A percentile compares a stretch with the other conserved stretches of the same genome.
These are phyloP conservation scores for Podaxis carcinomalis DNA, from an alignment of 768 basidiomycete genomes.

Conservation along the genomic window DNA sequence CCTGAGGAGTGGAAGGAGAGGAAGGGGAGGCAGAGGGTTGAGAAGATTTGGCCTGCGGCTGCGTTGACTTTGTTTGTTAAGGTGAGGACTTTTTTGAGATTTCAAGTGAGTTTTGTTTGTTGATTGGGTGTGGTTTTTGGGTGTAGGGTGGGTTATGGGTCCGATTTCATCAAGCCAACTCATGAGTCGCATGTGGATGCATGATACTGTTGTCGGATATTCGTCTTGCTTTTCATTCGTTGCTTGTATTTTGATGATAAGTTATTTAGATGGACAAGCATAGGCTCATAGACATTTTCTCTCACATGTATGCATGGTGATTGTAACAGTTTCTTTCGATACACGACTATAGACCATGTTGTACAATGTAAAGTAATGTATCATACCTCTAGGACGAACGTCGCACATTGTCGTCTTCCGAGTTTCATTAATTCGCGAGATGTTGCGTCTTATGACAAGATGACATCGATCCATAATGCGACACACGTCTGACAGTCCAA, in stretches of 20 bases:
- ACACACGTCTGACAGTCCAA: too few relatives aligned
- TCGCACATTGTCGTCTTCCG: not conserved
- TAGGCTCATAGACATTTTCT: not conserved
- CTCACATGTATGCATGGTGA: not conserved
- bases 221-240: not conserved
- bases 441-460: too few relatives aligned
- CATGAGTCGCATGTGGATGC: not conserved
- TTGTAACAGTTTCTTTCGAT: not conserved
- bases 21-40: constrained; percentile 46
- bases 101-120: not conserved
- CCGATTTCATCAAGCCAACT: constrained; percentile 32
- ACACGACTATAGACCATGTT: not conserved
- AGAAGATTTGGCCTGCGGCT: constrained; percentile 59
- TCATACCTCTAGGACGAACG: not conserved
- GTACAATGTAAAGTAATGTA: not conserved
- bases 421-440: not conserved
- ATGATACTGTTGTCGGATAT: not conserved
- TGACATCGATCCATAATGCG: too few relatives aligned
- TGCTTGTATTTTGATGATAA: not conserved
- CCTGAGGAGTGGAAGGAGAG: constrained; percentile 51
- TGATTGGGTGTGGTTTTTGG: not conserved
- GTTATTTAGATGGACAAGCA: not conserved
- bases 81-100: constrained; percentile 30
- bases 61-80: constrained; percentile 66
- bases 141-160: constrained; percentile 57